Base-by-base conservation (phyloP, 805 yeast genomes). In the Pichia exigua region DNA sequence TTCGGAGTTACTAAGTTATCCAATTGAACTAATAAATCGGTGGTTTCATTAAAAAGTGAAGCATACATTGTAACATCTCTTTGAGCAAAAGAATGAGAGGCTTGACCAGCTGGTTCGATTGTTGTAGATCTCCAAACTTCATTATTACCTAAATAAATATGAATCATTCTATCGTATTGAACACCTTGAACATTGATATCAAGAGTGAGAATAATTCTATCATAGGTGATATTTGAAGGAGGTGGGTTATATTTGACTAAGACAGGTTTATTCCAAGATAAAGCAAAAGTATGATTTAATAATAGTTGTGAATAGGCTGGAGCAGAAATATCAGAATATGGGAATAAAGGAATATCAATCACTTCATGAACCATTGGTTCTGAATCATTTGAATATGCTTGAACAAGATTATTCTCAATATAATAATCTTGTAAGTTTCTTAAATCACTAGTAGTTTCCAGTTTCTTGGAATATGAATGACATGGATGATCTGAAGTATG, bases 61-160 rank as follows among this genome's bases (percentile, higher is more conserved):
- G 73, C 59, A 61, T 78, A 87, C 17, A 69, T 63, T 2, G 90
- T 74, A 1, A 87, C 75, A 62, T 89, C 96, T 62, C 85, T 87
- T 30, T 75, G 69, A 50, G 75, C 68, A 5, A 65, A 60, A 26
- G 85, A 78, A 56, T 72, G 77, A 11, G 77, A 75, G 2, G 68
- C 58, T 15, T 61, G 62, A 59, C 83, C 66, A 51, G 77, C 76
- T 1, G 96, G 96, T 66, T 88, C 96, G 17, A 86, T 81, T 2
- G 96, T 89, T 2, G 92, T 83, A 1, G 88, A 82, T 66, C 96
- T 77, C 95, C 96, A 88, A 41, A 88, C 69, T 56, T 86, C 86
- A 17, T 75, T 71, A 32, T 82, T 87, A 52, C 74, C 73, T 32
- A 85, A 65, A 58, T 76, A 83, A 45, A 87, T 70, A 63, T 83